Evolutionary conservation across 106 monocot species (phyloP).

Genomic region (Iris macrosiphon): DNA sequence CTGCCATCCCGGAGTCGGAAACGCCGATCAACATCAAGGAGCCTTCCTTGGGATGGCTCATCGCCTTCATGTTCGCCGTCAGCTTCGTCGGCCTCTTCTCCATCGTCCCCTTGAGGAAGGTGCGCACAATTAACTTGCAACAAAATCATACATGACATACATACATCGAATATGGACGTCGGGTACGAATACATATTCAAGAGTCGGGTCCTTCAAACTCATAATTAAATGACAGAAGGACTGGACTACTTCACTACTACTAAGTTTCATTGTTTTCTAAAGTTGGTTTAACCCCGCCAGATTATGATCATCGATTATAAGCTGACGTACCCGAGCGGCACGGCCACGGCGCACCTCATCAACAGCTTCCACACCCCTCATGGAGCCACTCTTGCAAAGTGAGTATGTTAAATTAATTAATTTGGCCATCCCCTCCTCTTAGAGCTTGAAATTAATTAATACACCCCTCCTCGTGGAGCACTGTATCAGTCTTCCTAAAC

Average conservation of each 20-base stretch:
- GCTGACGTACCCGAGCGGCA: conserved; percentile 42
- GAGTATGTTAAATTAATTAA: too few relatives aligned
- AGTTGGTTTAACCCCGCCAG: conserved; percentile 9
- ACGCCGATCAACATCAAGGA: conserved; percentile 20
- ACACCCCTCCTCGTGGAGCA: too few relatives aligned
- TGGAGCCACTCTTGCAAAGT: conserved; percentile 45
- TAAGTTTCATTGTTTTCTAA: not conserved
- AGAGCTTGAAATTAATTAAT: too few relatives aligned
- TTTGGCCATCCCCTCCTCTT: too few relatives aligned
- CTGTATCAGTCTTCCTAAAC: too few relatives aligned
- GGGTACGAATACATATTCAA: too few relatives aligned
- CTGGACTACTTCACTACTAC: not conserved
- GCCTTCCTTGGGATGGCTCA: conserved; percentile 34
- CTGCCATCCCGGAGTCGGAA: not conserved
- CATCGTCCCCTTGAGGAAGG: conserved; percentile 36
- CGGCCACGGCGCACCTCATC: conserved; percentile 44
- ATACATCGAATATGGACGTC: too few relatives aligned
- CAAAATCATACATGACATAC: too few relatives aligned
- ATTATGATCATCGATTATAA: conserved; percentile 39
- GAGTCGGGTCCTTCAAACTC: too few relatives aligned
- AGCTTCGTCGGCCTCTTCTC: conserved; percentile 50
- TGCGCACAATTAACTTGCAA: not conserved
- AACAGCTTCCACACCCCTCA: conserved; percentile 49
- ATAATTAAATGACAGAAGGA: too few relatives aligned
- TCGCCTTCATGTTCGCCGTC: conserved; percentile 34